Evolutionary conservation across 495 filamentous ascomycete genomes (phyloP).

Genomic region (Alectoria sarmentosa): DNA sequence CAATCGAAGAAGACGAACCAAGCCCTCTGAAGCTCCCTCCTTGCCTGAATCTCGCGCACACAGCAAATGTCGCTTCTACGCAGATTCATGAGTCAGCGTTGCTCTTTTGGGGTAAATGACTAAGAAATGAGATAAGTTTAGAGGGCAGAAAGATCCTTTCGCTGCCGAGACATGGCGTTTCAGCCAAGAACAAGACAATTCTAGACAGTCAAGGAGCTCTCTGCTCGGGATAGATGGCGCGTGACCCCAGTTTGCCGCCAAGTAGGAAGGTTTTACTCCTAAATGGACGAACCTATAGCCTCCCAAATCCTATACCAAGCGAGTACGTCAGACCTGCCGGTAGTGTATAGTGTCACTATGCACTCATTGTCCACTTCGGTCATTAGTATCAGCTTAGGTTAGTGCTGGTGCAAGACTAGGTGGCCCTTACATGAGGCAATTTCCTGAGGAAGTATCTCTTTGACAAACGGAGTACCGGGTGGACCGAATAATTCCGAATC

Average conservation of each 20-base stretch:
- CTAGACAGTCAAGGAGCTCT: too few relatives aligned
- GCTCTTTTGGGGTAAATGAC: too few relatives aligned
- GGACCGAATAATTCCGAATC: neutral
- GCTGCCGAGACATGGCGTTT: too few relatives aligned
- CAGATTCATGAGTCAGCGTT: too few relatives aligned
- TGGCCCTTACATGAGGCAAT: neutral
- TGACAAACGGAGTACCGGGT: neutral
- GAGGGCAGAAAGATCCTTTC: too few relatives aligned
- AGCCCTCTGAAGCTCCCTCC: slow-evolving; percentile 2
- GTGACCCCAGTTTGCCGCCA: too few relatives aligned
- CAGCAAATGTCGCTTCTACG: slow-evolving; percentile 3
- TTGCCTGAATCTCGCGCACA: neutral
- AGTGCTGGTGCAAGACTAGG: neutral
- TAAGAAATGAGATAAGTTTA: too few relatives aligned
- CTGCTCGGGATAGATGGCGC: too few relatives aligned
- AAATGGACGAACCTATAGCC: slow-evolving; percentile 4
- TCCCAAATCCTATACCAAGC: slow-evolving; percentile 13
- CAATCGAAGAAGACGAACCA: slow-evolving; percentile 30
- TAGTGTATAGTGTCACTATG: neutral
- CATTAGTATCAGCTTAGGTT: neutral
- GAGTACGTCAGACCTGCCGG: neutral
- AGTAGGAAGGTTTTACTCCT: too few relatives aligned
- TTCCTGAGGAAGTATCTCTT: neutral
- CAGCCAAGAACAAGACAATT: too few relatives aligned
- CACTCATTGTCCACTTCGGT: neutral